phyloP scores from a whole-genome alignment of 139 green algal genomes.

The Picochlorum sp. region DNA sequence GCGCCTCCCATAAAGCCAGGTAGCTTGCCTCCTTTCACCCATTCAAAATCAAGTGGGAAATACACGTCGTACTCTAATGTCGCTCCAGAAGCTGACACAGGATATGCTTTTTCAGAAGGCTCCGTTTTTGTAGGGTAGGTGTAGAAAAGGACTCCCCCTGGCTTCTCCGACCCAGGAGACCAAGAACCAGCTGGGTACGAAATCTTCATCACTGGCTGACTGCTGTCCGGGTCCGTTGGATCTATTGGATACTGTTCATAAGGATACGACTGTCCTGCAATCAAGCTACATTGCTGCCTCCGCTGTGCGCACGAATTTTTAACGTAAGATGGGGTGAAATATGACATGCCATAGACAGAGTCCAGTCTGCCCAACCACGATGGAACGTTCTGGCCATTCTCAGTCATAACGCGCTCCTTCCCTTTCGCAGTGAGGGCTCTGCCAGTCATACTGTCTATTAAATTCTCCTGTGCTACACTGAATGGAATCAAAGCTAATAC shows the following conservation, averaged over 20 bases:
- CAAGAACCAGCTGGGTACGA: slow-evolving; percentile 5
- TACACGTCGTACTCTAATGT: slow-evolving; percentile 5
- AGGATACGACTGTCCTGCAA: slow-evolving; percentile 5
- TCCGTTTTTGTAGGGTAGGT: slow-evolving; percentile 10
- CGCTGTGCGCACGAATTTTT: neutral
- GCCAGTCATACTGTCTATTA: too few relatives aligned
- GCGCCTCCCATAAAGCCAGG: slow-evolving; percentile 5
- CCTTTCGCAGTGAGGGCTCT: neutral
- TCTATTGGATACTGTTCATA: slow-evolving; percentile 7
- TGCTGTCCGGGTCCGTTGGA: neutral
- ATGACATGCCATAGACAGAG: slow-evolving; percentile 1
- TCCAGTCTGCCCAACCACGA: slow-evolving; percentile 7
- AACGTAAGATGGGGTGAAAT: slow-evolving; percentile 4
- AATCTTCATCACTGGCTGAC: slow-evolving; percentile 7
- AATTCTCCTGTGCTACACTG: too few relatives aligned
- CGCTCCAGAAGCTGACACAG: neutral
- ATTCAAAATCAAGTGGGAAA: neutral
- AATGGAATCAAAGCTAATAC: too few relatives aligned
- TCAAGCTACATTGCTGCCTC: neutral
- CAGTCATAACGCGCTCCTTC: neutral
- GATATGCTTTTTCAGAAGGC: slow-evolving; percentile 1
- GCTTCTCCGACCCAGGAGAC: slow-evolving; percentile 4
- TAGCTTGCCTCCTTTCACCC: slow-evolving; percentile 4
- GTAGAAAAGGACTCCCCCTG: slow-evolving; percentile 17
- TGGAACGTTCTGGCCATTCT: neutral